phyloP scores from a whole-genome alignment of 2,329 filamentous ascomycete genomes.

The Drechslera avenae region DNA sequence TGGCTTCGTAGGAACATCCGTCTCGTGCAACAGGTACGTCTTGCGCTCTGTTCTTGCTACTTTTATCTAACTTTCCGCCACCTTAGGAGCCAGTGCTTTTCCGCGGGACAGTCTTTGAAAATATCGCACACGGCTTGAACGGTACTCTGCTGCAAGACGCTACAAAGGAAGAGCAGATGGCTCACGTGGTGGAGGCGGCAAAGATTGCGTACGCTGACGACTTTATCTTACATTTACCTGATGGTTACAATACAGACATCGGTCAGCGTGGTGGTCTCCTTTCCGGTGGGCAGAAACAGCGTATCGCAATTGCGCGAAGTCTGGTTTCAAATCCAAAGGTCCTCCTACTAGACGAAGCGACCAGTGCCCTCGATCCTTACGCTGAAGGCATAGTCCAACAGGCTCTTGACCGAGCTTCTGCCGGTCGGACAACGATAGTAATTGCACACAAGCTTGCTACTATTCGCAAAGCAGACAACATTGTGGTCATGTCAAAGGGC shows the following conservation, averaged over 20 bases:
- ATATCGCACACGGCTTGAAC: conserved; percentile 85
- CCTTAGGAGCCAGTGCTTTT: conserved; percentile 92
- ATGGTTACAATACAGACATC: conserved; percentile 90
- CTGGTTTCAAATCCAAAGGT: conserved; percentile 90
- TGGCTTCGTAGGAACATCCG: conserved; percentile 73
- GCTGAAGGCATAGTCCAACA: conserved; percentile 93
- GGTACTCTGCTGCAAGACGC: conserved; percentile 75
- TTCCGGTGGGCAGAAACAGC: conserved; percentile 93
- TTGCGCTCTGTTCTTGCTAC: not conserved
- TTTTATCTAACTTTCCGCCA: conserved; percentile 57
- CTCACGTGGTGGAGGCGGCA: conserved; percentile 79
- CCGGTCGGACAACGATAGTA: conserved; percentile 86
- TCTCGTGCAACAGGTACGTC: conserved; percentile 26
- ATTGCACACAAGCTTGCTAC: conserved; percentile 94
- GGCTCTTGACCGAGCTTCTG: conserved; percentile 80
- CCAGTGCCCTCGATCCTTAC: conserved; percentile 88
- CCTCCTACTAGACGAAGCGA: conserved; percentile 91
- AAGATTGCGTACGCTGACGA: conserved; percentile 84
- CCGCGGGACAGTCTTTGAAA: conserved; percentile 82
- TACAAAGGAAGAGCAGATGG: conserved; percentile 67
- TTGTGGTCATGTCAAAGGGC: conserved; percentile 74
- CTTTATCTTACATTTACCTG: conserved; percentile 79
- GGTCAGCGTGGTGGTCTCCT: conserved; percentile 90
- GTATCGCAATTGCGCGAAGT: conserved; percentile 89
- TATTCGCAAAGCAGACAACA: conserved; percentile 58